phyloP scores from a whole-genome alignment of 352 stramenopile genomes.

The Globisporangium cederbergense region DNA sequence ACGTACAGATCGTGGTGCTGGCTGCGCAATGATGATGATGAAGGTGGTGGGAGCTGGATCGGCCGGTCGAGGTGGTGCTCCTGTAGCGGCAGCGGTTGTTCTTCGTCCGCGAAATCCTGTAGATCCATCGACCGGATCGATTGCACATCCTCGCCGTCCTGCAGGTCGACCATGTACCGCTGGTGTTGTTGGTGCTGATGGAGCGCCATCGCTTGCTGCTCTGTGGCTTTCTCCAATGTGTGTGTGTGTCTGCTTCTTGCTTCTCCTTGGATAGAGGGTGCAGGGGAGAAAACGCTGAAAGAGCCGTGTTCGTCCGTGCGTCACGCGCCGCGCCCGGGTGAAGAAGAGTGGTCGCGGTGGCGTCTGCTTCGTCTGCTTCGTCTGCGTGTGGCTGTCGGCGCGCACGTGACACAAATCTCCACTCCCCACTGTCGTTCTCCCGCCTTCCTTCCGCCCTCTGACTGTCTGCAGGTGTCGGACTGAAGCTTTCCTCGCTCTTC shows the following conservation, averaged over 20 bases:
- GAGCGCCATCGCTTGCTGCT: conserved; percentile 3
- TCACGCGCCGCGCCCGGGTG: background rate
- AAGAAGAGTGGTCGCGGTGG: background rate
- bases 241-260: too few relatives aligned
- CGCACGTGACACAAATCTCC: background rate
- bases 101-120: conserved; percentile 3
- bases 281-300: background rate
- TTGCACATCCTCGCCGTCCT: conserved; percentile 19
- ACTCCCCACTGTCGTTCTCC: background rate
- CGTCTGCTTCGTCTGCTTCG: background rate
- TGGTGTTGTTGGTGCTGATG: conserved; percentile 8
- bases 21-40: background rate
- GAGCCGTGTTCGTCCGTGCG: background rate
- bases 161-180: conserved; percentile 13
- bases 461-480: background rate
- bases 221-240: conserved; percentile 3
- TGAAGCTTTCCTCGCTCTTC: conserved; percentile 2
- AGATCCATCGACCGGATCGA: conserved; percentile 17
- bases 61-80: conserved; percentile 17
- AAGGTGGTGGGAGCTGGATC: conserved; percentile 5
- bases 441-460: background rate
- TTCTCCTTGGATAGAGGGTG: background rate
- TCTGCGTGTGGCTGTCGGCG: background rate
- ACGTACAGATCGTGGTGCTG: conserved; percentile 8
- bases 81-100: conserved; percentile 14